Evolutionary conservation across 768 basidiomycete species (phyloP), one percentile per base, ranked within the genome.

Genomic region (Lentinula sp.): DNA sequence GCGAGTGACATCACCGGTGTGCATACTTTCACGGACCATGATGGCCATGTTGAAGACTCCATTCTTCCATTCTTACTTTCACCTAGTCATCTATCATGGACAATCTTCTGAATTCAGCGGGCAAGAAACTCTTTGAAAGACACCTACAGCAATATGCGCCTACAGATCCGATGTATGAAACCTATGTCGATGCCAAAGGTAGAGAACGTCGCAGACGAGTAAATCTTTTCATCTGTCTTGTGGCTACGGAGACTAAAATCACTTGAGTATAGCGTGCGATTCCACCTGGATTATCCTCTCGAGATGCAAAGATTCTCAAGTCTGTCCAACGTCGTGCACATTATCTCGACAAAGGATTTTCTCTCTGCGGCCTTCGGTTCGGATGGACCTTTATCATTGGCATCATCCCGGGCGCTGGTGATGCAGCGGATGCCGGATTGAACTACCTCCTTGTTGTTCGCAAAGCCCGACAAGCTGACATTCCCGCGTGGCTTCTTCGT

Each of bases 361-460:
- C 70, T 46, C 34, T 96, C 1, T 89, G 86, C 62, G 93, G 95
- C 9, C 69, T 95, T 57, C 84, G 85, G 11, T 93, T 96, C 62
- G 95, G 95, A 0, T 95, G 88, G 88, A 84, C 91, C 0, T 89
- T 93, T 73, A 70, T 91, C 67, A 88, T 94, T 69, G 87, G 88
- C 0, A 77, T 91, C 16, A 70, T 93, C 49, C 91, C 91, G 7
- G 73, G 85, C 39, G 80, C 82, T 0, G 92, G 91, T 15, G 88
- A 91, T 66, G 75, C 84, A 34, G 78, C 84, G 1, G 84, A 88
- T 65, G 79, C 80, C 5, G 48, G 72, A 2, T 78, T 95, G 60
- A 87, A 91, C 72, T 93, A 95, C 73, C 65, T 76, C 49, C 85
- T 96, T 61, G 84, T 97, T 60, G 74, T 95, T 5, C 80, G 83